Percentiles rank a stretch among this genome's conserved stretches.
Conservation (phyloP, 345 rosid genomes). For the Citrus reticulata region DNA sequence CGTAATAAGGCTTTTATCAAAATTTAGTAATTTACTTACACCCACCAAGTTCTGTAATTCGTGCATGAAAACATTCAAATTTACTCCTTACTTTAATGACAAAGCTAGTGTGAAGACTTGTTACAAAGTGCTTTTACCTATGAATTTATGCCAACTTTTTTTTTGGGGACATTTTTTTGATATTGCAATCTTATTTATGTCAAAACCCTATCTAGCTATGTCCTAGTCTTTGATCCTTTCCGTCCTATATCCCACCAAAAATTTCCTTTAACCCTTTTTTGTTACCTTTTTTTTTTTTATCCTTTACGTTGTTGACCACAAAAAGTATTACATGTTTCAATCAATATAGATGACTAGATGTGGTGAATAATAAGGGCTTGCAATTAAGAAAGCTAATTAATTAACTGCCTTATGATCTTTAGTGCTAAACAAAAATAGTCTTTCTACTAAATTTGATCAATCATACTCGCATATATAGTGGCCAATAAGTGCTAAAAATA, state of each 20-base stretch:
- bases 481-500: background rate
- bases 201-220: background rate
- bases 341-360: background rate
- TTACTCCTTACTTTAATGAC: background rate
- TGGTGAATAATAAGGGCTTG: background rate
- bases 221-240: background rate
- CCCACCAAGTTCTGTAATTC: background rate
- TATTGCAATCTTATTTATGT: background rate
- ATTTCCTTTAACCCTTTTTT: background rate
- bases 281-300: background rate
- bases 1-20: background rate
- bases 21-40: background rate
- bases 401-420: no score
- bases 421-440: background rate
- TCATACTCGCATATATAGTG: background rate
- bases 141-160: background rate
- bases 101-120: background rate
- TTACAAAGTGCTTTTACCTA: background rate
- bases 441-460: background rate
- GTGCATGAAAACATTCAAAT: background rate
- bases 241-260: constrained; percentile 4
- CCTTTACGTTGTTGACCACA: background rate
- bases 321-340: background rate
- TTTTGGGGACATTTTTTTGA: background rate
- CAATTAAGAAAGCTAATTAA: background rate